Base-by-base conservation (phyloP, 805 yeast species). In the Tetrapisispora fleetii region DNA sequence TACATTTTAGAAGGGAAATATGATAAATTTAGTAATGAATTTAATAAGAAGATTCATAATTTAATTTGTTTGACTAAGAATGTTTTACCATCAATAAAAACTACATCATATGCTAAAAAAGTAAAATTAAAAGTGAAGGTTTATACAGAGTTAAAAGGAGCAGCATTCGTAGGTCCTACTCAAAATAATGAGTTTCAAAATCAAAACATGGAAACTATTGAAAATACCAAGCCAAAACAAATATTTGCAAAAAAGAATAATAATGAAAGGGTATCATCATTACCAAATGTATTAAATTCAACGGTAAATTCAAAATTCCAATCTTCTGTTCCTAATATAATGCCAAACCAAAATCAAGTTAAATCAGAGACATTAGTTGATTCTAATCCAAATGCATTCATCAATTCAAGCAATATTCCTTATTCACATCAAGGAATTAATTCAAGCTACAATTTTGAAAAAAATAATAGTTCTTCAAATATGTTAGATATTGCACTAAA, bases 61-160 rank as follows among this genome's bases (percentile, higher is more conserved):
- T 49, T 58, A 21, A 44, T 59, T 11, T 35, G 47, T 16, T 49
- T 51, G 35, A 56, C 60, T 11, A 57, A 53, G 40, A 55, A 54
- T 9, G 39, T 55, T 24, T 46, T 59, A 22, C 56, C 58, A 33
- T 51, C 53, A 27, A 53, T 54, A 11, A 54, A 56, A 47, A 51
- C 58, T 3, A 51, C 58, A 10, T 56, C 61, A 3, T 54, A 55
- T 40, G 57, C 60, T 1, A 57, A 57, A 41, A 54, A 85, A 52
- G 81, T 83, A 51, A 66, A 66, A 48, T 50, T 66, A 48, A 66
- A 66, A 50, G 64, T 60, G 21, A 63, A 58, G 50, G 60, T 59
- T 27, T 61, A 56, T 46, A 52, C 57, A 17, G 66, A 58, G 44
- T 47, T 59, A 18, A 61, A 62, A 19, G 63, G 62, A 4, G 40